Evolutionary conservation across 495 filamentous ascomycete genomes (phyloP).

Genomic region (Cercophora newfieldiana): DNA sequence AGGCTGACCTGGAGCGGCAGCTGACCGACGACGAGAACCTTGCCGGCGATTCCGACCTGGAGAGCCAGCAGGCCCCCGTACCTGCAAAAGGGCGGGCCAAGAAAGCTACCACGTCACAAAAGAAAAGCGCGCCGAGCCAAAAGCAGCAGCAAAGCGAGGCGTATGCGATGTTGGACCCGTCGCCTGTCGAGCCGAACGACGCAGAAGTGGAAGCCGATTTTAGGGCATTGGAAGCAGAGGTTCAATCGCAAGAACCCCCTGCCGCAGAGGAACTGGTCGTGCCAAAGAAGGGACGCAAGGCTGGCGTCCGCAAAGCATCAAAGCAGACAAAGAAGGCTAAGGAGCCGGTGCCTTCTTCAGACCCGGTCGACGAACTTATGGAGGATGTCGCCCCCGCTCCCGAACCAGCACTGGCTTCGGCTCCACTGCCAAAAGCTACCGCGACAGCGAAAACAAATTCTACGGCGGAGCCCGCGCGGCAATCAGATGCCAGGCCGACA

Average conservation of each 20-base stretch:
- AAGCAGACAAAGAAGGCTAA: slow-evolving; percentile 51
- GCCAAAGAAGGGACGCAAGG: slow-evolving; percentile 49
- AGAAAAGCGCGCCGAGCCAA: slow-evolving; percentile 40
- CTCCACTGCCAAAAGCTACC: slow-evolving; percentile 34
- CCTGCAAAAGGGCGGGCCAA: slow-evolving; percentile 42
- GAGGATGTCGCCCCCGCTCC: slow-evolving; percentile 23
- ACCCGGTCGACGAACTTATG: slow-evolving; percentile 24
- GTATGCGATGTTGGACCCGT: slow-evolving; percentile 48
- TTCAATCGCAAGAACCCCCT: slow-evolving; percentile 32
- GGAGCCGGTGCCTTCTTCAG: slow-evolving; percentile 21
- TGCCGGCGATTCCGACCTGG: slow-evolving; percentile 38
- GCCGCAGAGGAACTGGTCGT: slow-evolving; percentile 30
- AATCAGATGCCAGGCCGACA: neutral
- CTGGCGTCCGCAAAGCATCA: slow-evolving; percentile 42
- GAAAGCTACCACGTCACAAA: slow-evolving; percentile 33
- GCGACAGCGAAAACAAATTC: slow-evolving; percentile 15
- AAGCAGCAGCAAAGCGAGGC: slow-evolving; percentile 31
- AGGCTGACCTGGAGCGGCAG: slow-evolving; percentile 64
- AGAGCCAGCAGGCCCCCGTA: slow-evolving; percentile 31
- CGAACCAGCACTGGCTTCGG: slow-evolving; percentile 25
- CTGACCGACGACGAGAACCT: slow-evolving; percentile 57
- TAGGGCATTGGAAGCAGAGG: slow-evolving; percentile 48
- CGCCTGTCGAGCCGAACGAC: slow-evolving; percentile 45
- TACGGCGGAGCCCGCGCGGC: neutral
- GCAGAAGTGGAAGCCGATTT: slow-evolving; percentile 46